Evolutionary conservation across 345 rosid species (phyloP).

Genomic region (Lepidium africanum): DNA sequence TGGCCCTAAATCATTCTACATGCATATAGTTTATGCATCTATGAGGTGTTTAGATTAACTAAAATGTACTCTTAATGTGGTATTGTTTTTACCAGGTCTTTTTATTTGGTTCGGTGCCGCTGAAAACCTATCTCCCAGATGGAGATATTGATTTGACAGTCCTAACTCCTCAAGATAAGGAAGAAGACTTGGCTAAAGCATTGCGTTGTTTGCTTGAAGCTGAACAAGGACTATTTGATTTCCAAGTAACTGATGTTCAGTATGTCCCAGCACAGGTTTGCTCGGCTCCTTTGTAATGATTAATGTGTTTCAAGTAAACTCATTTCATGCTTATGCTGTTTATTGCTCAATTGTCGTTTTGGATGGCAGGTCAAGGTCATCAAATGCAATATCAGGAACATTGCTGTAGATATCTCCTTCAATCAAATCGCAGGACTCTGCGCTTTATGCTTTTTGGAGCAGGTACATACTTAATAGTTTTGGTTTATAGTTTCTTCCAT

Average conservation of each 20-base stretch:
- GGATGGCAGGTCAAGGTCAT: constrained; percentile 64
- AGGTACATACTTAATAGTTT: constrained; percentile 30
- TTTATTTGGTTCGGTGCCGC: constrained; percentile 68
- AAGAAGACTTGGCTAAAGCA: constrained; percentile 45
- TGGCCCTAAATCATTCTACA: background rate
- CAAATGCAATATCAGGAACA: constrained; percentile 48
- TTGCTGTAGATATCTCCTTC: constrained; percentile 71
- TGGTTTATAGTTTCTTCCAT: background rate
- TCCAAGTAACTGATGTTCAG: constrained; percentile 53
- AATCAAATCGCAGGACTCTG: constrained; percentile 70
- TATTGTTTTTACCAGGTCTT: constrained; percentile 43
- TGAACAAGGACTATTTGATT: constrained; percentile 34
- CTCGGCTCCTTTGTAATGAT: background rate
- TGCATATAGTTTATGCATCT: background rate
- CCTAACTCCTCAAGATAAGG: constrained; percentile 41
- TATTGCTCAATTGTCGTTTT: background rate
- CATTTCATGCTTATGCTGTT: background rate
- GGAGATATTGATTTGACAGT: constrained; percentile 92
- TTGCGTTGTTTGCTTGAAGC: constrained; percentile 39
- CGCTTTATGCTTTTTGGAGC: constrained; percentile 69
- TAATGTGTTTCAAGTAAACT: background rate
- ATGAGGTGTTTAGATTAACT: background rate
- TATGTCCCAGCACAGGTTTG: constrained; percentile 70
- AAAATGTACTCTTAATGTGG: background rate
- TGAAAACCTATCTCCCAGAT: constrained; percentile 88